These are phyloP conservation scores for Penicillium hesseltinei DNA, from an alignment of 2,329 filamentous ascomycete genomes.

Conservation along the genomic window DNA sequence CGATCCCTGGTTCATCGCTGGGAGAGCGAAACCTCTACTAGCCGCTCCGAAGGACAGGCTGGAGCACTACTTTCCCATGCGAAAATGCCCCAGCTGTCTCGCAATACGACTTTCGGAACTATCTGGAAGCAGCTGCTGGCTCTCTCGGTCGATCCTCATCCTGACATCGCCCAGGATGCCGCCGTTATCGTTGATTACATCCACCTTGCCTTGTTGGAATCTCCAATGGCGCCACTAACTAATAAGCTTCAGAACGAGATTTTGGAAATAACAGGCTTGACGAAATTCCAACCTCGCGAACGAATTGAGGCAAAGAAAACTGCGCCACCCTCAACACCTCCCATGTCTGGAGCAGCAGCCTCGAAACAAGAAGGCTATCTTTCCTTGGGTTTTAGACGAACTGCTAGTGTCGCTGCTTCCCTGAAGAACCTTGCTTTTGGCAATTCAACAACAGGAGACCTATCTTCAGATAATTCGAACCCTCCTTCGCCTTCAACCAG, in stretches of 20 bases:
- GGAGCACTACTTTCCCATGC: constrained; percentile 25
- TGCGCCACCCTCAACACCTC: constrained; percentile 47
- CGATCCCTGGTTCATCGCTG: constrained; percentile 61
- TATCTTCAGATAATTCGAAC: constrained; percentile 29
- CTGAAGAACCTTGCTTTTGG: constrained; percentile 62
- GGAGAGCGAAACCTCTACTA: constrained; percentile 33
- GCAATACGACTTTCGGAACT: constrained; percentile 87
- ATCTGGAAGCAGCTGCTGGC: constrained; percentile 93
- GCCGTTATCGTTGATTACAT: constrained; percentile 83
- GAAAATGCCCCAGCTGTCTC: constrained; percentile 52
- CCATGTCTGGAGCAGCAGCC: constrained; percentile 44
- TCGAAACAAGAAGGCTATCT: constrained; percentile 61
- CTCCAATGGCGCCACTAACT: constrained; percentile 68
- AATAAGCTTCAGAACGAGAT: constrained; percentile 70
- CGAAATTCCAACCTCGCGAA: constrained; percentile 42
- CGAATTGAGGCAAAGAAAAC: constrained; percentile 35
- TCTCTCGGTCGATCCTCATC: constrained; percentile 89
- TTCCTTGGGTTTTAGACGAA: constrained; percentile 59
- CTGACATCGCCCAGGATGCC: constrained; percentile 84
- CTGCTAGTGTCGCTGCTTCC: constrained; percentile 63
- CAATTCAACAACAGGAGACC: constrained; percentile 35
- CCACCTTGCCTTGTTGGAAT: constrained; percentile 73
- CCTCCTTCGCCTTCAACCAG: constrained; percentile 32
- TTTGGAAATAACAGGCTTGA: constrained; percentile 32
- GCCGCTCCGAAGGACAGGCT: constrained; percentile 20